Conservation (phyloP, 805 yeast genomes). For the Zygosaccharomyces lentus region DNA sequence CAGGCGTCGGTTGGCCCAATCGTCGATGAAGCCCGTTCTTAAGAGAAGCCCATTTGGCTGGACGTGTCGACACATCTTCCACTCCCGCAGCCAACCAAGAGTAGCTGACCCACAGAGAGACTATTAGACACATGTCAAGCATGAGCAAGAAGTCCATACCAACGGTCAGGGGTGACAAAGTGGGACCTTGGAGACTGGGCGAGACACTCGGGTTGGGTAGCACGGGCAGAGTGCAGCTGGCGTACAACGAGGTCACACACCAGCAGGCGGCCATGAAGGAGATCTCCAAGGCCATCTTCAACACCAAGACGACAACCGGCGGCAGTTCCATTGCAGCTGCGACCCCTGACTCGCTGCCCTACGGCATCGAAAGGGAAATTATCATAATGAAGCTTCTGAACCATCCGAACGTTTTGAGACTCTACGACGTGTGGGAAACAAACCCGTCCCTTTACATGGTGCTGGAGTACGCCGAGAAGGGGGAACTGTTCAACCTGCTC, state of each 20-base stretch:
- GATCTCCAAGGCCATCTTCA: slow-evolving; percentile 77
- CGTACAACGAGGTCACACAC: slow-evolving; percentile 79
- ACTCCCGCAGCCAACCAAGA: neutral
- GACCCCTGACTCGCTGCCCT: slow-evolving; percentile 56
- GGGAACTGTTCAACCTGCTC: slow-evolving; percentile 88
- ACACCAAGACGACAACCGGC: slow-evolving; percentile 28
- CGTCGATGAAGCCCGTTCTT: neutral
- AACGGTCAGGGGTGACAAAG: slow-evolving; percentile 38
- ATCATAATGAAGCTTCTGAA: slow-evolving; percentile 78
- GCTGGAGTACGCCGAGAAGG: slow-evolving; percentile 94
- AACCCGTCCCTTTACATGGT: slow-evolving; percentile 79
- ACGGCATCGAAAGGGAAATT: slow-evolving; percentile 83
- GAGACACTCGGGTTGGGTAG: slow-evolving; percentile 95
- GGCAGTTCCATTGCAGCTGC: slow-evolving; percentile 38
- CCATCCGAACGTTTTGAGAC: slow-evolving; percentile 72
- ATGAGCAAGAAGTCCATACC: slow-evolving; percentile 17
- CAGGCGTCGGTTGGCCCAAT: neutral
- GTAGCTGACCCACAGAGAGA: neutral
- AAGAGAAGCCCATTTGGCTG: slow-evolving; percentile 1
- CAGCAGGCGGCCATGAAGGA: slow-evolving; percentile 95
- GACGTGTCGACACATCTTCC: neutral
- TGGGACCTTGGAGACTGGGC: slow-evolving; percentile 97
- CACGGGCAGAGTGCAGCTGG: slow-evolving; percentile 90
- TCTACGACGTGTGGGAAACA: slow-evolving; percentile 86
- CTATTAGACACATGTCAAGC: slow-evolving; percentile 5